Conservation (phyloP, 345 rosid species). For the Dovyalis caffra region DNA sequence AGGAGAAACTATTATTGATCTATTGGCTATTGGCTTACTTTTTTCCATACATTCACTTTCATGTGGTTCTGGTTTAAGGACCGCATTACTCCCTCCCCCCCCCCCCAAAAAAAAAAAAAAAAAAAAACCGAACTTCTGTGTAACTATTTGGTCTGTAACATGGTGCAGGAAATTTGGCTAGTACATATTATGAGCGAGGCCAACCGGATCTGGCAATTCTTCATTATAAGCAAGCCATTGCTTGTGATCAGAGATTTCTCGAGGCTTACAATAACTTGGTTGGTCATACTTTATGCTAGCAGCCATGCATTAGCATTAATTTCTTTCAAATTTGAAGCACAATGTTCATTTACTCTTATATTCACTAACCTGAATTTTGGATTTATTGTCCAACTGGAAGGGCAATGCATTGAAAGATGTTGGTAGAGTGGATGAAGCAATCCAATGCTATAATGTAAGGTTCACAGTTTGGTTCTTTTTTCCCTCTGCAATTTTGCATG, state of each 20-base stretch:
- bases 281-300: conserved; percentile 23
- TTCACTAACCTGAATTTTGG: background rate
- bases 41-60: background rate
- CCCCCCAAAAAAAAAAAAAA: too few species aligned
- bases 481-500: background rate
- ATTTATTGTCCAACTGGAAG: conserved; percentile 34
- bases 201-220: conserved; percentile 84
- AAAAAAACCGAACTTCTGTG: too few species aligned
- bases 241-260: conserved; percentile 76
- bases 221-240: conserved; percentile 83
- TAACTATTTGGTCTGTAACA: background rate
- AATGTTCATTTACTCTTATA: background rate
- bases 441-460: conserved; percentile 89
- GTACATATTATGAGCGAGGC: conserved; percentile 80
- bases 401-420: conserved; percentile 97
- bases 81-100: too few species aligned
- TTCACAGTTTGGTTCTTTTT: background rate
- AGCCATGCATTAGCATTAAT: background rate
- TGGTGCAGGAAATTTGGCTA: conserved; percentile 83
- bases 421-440: conserved; percentile 91
- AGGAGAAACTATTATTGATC: background rate
- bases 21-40: background rate
- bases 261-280: conserved; percentile 99
- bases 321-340: background rate
- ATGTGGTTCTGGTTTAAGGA: background rate